Evolutionary conservation across 805 yeast species (phyloP), one percentile per base, ranked within the genome.

Genomic region (Saturnispora sekii): DNA sequence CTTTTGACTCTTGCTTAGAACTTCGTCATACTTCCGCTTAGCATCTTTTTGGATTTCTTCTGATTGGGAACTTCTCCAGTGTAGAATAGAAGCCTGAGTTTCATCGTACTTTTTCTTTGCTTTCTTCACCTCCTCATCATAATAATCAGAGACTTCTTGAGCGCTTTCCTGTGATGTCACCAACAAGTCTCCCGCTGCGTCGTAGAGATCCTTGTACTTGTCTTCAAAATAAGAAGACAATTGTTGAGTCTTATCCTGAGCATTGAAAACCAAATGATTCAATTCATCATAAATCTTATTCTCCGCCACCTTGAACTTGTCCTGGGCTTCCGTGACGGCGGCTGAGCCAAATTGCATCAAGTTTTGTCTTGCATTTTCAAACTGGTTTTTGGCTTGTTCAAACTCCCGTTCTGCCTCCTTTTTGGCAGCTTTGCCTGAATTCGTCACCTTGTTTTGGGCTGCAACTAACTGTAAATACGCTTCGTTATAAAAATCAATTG

Each of bases 381-480:
- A 47, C 28, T 48, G 34, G 9, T 52, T 49, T 52, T 58, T 61
- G 67, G 72, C 67, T n/a, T 64, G 56, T 32, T 65, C 57, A 41
- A 32, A 38, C 12, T 43, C 41, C n/a, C 17, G n/a, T 11, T 36
- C 38, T 1, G 45, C 41, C 5, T 43, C 45, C 28, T 18, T 17
- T 26, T 37, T 31, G 2, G 41, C 18, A 10, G 36, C 37, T 16
- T 32, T 30, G 5, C 31, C 54, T 16, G 60, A 53, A 6, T 61
- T 51, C 8, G 61, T 59, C 10, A 66, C 56, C 30, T 65, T 58
- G 38, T 60, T 54, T 46, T 62, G 59, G 4, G 63, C 63, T 32
- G 62, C 67, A 10, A 58, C 57, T 4, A 53, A 46, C n/a, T 54
- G 51, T 15, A 47, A 43, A 36, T 47, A 37, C 1, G 67, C 65